Conservation (phyloP, 148 eudicot genomes). For the Hydrangea macrophylla region DNA sequence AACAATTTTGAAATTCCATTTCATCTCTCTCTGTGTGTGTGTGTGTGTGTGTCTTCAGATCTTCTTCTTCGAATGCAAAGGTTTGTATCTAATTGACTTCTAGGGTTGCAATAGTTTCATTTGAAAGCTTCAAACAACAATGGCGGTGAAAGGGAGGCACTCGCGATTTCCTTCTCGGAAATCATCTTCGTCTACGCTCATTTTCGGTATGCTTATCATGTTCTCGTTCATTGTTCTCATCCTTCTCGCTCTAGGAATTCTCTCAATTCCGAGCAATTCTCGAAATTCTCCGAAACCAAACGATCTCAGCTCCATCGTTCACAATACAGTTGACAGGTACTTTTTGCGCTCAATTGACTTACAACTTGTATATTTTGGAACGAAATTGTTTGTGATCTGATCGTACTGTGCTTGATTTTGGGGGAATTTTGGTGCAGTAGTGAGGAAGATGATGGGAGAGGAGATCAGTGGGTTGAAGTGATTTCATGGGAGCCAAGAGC, state of each 20-base stretch:
- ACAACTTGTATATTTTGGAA: not conserved
- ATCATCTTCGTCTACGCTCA: constrained; percentile 45
- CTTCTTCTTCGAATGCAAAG: not conserved
- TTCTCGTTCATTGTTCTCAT: constrained; percentile 51
- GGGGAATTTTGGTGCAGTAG: constrained; percentile 24
- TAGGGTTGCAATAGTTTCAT: not conserved
- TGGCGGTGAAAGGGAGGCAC: constrained; percentile 60
- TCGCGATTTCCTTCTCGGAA: constrained; percentile 36
- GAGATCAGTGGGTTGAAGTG: constrained; percentile 78
- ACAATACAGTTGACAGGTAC: constrained; percentile 44
- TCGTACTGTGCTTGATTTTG: not conserved
- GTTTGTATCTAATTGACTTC: not conserved
- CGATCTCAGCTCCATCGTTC: constrained; percentile 65
- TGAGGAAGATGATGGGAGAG: constrained; percentile 38
- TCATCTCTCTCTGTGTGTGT: not conserved
- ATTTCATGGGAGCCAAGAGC: constrained; percentile 99
- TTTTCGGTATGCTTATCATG: constrained; percentile 39
- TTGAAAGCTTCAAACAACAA: constrained; percentile 24
- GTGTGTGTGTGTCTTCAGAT: constrained; percentile 4
- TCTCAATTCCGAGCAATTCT: constrained; percentile 44
- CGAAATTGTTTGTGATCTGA: not conserved
- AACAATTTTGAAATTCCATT: too few relatives aligned
- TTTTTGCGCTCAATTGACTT: not conserved
- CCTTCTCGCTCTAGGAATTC: constrained; percentile 59
- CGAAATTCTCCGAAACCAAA: constrained; percentile 33